Evolutionary conservation across 371 early-diverging fungal genomes (phyloP), one percentile per base, ranked within the genome.

Genomic region (Rhizomucor miehei): DNA sequence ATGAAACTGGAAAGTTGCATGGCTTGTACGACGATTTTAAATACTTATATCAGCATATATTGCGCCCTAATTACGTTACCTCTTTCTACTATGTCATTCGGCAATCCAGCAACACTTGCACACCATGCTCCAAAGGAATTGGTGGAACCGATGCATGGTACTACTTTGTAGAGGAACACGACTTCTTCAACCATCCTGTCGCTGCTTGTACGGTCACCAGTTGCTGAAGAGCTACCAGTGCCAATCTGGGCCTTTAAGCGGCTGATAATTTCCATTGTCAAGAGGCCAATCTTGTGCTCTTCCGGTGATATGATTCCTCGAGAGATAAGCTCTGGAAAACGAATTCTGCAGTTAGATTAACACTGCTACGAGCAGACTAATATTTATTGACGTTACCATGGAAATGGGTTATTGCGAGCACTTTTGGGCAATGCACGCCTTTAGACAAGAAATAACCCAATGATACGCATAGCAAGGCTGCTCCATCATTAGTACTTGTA

Each of bases 371-470:
- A 55, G 17, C 52, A 25, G 17, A n/a, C 12, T 24, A 71, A 40
- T 25, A 67, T 66, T n/a, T 67, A 17, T 39, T 6, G 38, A 12
- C 36, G 16, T 36, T 70, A 75, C 83, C 85, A 63, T 88, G 86
- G 57, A 86, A 86, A 55, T 88, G 88, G 0, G 88, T 86, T 19
- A 81, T 79, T 0, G 82, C 76, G 1, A 86, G n/a, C 1, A 82
- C 63, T 39, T 65, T 76, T 29, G 75, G 76, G 29, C 81, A 81
- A 8, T 64, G 21, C 10, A 37, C 17, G 1, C 62, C 69, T 20
- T 62, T 69, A 1, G 56, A 57, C 21, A 80, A 43, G 57, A 86
- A 77, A 23, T 80, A 48, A 23, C 79, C 78, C n/a, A 89, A 16
- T 0, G 75, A 70, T 2, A 79, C 79, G 49, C 79, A 79, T 44